Percentiles rank a stretch among this genome's conserved stretches.
Conservation (phyloP, 148 eudicot genomes). For the Rhododendron williamsianum region DNA sequence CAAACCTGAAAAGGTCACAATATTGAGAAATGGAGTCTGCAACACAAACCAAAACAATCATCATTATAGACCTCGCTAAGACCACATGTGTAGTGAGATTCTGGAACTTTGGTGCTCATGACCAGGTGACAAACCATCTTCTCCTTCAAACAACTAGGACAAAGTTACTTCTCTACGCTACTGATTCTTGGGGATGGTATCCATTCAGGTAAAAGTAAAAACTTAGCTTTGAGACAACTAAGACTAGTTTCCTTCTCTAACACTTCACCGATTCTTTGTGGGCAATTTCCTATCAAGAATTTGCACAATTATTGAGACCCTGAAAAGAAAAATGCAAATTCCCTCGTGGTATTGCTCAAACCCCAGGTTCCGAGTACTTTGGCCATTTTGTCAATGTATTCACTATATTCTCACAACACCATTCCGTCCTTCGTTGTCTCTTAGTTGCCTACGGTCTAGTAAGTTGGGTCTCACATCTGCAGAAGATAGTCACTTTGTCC, state of each 20-base stretch:
- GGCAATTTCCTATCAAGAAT: neutral
- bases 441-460: no score
- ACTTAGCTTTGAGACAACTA: neutral
- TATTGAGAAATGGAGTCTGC: neutral
- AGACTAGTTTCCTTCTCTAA: neutral
- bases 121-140: neutral
- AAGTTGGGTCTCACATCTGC: no score
- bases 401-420: neutral
- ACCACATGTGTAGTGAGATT: neutral
- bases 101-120: neutral
- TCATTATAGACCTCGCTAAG: neutral
- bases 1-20: conserved; percentile 54
- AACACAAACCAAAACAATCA: neutral
- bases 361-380: neutral
- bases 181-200: neutral
- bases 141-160: neutral
- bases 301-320: neutral
- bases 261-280: neutral
- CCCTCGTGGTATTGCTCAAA: neutral
- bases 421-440: no score
- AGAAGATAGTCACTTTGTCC: no score
- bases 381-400: neutral
- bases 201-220: neutral
- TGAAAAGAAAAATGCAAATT: neutral
- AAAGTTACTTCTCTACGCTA: neutral